A percentile compares a stretch with the other conserved stretches of the same genome.
phyloP scores from a whole-genome alignment of 2,329 filamentous ascomycete genomes.

The Metarhizium sp. region DNA sequence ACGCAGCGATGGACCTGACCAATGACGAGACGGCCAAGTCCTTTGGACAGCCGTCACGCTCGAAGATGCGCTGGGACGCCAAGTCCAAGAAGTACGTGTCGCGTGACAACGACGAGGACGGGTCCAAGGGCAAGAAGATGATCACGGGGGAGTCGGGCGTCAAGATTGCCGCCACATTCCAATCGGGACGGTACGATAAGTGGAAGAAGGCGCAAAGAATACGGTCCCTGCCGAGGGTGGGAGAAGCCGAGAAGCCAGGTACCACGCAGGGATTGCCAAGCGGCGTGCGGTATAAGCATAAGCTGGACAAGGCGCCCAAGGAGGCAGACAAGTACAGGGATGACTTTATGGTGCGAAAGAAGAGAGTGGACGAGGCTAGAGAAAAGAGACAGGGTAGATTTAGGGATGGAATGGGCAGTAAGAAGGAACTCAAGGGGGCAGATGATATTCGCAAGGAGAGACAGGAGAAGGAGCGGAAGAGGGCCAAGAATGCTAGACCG shows the following conservation, averaged over 20 bases:
- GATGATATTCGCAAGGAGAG: conserved; percentile 81
- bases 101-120: conserved; percentile 88
- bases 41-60: conserved; percentile 67
- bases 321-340: conserved; percentile 85
- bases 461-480: conserved; percentile 64
- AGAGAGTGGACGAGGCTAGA: conserved; percentile 76
- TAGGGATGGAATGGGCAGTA: conserved; percentile 64
- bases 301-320: conserved; percentile 80
- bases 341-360: conserved; percentile 85
- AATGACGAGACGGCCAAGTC: conserved; percentile 76
- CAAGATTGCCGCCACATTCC: conserved; percentile 92
- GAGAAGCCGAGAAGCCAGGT: conserved; percentile 60
- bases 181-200: conserved; percentile 83
- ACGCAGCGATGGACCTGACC: conserved; percentile 82
- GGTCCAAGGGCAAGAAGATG: conserved; percentile 61
- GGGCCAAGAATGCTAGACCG: conserved; percentile 83
- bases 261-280: conserved; percentile 15
- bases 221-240: conserved; percentile 67
- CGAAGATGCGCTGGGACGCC: conserved; percentile 90
- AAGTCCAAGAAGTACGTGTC: conserved; percentile 93
- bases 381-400: conserved; percentile 73
- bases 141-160: conserved; percentile 84
- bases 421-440: conserved; percentile 66
- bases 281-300: conserved; percentile 66
- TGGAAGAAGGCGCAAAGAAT: conserved; percentile 87